Conservation (phyloP, 352 stramenopile species). For the Peronospora belbahrii region DNA sequence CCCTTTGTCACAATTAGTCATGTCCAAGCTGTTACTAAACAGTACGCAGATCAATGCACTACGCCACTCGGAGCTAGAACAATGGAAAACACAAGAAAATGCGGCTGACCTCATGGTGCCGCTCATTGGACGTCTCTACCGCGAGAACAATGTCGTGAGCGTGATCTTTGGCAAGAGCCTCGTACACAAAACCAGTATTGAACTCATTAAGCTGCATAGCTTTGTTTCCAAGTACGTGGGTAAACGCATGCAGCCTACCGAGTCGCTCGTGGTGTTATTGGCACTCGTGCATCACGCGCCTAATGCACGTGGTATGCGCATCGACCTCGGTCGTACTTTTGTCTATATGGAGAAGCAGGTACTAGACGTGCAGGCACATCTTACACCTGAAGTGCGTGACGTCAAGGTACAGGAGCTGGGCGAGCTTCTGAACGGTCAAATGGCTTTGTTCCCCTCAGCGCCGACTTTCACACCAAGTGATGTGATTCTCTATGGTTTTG, state of each 20-base stretch:
- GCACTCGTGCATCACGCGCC: constrained; percentile 52
- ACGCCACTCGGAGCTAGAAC: constrained; percentile 51
- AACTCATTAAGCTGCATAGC: constrained; percentile 76
- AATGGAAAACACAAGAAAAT: constrained; percentile 76
- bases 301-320: constrained; percentile 57
- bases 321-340: constrained; percentile 72
- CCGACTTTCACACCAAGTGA: constrained; percentile 53
- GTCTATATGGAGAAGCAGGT: constrained; percentile 57
- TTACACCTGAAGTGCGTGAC: constrained; percentile 30
- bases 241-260: constrained; percentile 59
- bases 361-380: constrained; percentile 33
- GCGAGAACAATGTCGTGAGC: constrained; percentile 73
- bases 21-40: constrained; percentile 32
- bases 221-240: constrained; percentile 84
- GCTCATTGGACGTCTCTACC: constrained; percentile 77
- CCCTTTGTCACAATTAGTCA: constrained; percentile 4
- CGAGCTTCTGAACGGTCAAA: constrained; percentile 47
- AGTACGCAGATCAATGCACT: constrained; percentile 45
- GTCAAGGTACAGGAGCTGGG: constrained; percentile 43
- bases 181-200: constrained; percentile 82
- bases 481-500: constrained; percentile 84
- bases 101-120: constrained; percentile 80
- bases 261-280: constrained; percentile 67
- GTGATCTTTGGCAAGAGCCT: constrained; percentile 79
- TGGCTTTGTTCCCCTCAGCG: constrained; percentile 33